Percentiles rank a stretch among this genome's conserved stretches.
Conservation (phyloP, 805 yeast species). For the Kazachstania kunashirensis region DNA sequence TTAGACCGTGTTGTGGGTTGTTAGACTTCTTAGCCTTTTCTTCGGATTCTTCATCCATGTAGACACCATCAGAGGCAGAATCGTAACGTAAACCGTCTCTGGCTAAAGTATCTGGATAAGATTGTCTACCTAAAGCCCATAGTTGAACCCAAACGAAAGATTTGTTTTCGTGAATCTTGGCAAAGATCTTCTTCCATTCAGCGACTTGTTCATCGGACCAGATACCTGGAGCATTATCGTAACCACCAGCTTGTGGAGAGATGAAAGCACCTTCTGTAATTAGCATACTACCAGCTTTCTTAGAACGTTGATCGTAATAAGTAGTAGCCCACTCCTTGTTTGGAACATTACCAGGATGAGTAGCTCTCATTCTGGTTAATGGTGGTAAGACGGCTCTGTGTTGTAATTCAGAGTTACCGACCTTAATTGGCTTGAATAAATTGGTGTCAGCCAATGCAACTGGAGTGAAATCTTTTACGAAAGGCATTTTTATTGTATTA, state of each 20-base stretch:
- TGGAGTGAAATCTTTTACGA: conserved; percentile 15
- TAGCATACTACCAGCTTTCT: conserved; percentile 41
- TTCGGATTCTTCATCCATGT: conserved; percentile 28
- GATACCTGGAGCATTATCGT: conserved; percentile 39
- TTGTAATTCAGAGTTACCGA: conserved; percentile 30
- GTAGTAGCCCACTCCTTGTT: conserved; percentile 34
- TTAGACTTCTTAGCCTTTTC: conserved; percentile 27
- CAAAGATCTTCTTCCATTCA: conserved; percentile 41
- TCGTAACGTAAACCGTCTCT: conserved; percentile 31
- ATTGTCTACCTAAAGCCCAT: conserved; percentile 40
- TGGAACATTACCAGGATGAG: conserved; percentile 31
- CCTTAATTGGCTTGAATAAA: conserved; percentile 35
- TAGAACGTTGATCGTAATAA: conserved; percentile 48
- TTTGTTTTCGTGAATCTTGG: conserved; percentile 41
- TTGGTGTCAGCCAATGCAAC: conserved; percentile 24
- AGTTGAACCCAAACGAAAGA: conserved; percentile 40
- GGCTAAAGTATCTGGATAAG: conserved; percentile 30
- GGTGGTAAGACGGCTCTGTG: conserved; percentile 36
- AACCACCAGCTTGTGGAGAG: conserved; percentile 34
- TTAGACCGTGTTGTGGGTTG: conserved; percentile 26
- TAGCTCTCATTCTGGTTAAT: conserved; percentile 34
- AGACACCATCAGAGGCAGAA: conserved; percentile 33
- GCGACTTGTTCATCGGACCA: conserved; percentile 36
- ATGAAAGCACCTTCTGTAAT: conserved; percentile 50
- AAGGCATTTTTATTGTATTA: conserved; percentile 18